Evolutionary conservation across 768 basidiomycete genomes (phyloP).

Genomic region (Imleria badia): DNA sequence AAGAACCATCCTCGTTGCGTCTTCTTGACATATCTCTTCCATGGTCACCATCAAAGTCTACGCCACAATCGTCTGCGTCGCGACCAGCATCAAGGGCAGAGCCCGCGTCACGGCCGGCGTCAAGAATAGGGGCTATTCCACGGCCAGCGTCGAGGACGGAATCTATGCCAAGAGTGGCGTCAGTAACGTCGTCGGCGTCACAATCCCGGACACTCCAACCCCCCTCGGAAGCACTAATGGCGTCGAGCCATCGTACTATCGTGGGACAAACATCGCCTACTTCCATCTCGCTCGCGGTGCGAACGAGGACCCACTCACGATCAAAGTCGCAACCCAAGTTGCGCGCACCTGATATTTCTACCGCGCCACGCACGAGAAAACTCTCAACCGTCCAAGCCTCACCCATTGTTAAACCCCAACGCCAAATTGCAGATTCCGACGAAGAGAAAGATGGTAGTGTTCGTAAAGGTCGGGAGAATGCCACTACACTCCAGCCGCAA

Average conservation of each 20-base stretch:
- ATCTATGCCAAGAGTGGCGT: not conserved
- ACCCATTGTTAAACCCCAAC: slow-evolving; percentile 18
- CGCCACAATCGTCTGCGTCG: slow-evolving; percentile 14
- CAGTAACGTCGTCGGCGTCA: not conserved
- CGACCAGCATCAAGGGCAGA: slow-evolving; percentile 15
- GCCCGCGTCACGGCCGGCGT: slow-evolving; percentile 17
- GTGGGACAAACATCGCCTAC: not conserved
- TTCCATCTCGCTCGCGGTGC: not conserved
- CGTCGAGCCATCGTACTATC: not conserved
- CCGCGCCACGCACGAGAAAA: slow-evolving; percentile 19
- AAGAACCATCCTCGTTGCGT: slow-evolving; percentile 28
- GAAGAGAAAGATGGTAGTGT: not conserved
- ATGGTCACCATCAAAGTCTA: slow-evolving; percentile 28
- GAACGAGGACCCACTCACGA: slow-evolving; percentile 21
- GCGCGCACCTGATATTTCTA: slow-evolving; percentile 5
- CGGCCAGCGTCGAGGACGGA: slow-evolving; percentile 18
- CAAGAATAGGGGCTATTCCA: slow-evolving; percentile 15
- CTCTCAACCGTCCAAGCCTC: slow-evolving; percentile 33
- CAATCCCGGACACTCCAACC: not conserved
- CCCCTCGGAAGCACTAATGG: not conserved
- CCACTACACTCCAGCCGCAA: slow-evolving; percentile 3
- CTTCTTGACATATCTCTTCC: slow-evolving; percentile 37
- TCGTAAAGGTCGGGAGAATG: not conserved
- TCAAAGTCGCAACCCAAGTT: slow-evolving; percentile 40
- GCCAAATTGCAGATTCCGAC: slow-evolving; percentile 6